Base-by-base conservation (phyloP, 2,329 filamentous ascomycete genomes). In the Pseudogymnoascus verrucosus region DNA sequence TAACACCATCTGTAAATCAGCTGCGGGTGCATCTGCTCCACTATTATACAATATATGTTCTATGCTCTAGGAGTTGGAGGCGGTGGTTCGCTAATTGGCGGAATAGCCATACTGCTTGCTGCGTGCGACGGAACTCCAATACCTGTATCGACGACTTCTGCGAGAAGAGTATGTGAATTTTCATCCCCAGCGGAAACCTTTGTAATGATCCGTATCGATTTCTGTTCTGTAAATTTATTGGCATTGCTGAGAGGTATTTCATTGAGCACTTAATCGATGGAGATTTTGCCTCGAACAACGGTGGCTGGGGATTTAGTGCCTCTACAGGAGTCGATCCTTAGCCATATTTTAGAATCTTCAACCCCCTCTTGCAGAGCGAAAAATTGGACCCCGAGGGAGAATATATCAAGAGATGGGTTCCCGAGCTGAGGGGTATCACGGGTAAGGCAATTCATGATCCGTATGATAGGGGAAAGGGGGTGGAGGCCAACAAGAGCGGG, bases 291-390 rank as follows among this genome's bases (percentile, higher is more conserved):
- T 69, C 67, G 1, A 74, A 74, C 21, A 74, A 74, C 44, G 73
- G 72, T 1, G 72, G 72, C 1, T 74, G 73, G 73, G 72, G 72
- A 4, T 74, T 73, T 57, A 65, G 66, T 92, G 86, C 88, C 4
- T 84, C 81, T 16, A 87, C 87, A 0, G 89, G 90, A 1, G 89
- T 92, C 5, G 91, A 96, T 74, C 89, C 91, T 1, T 90, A 96
- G 75, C 91, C 92, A 0, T 96, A 96, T 73, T 96, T 96, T 67
- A 83, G 91, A 5, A 89, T 96, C 61, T 96, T 96, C 76, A 96
- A 96, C 70, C 92, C 92, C 0, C 73, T 91, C 51, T 76, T 90
- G 16, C 92, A 96, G 78, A 91, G 89, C 69, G 90, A 95, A 79
- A 93, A 89, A 75, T 96, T 96, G 69, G 92, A 96, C 72, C 78